Conservation (phyloP, 2,329 filamentous ascomycete species). For the Fusarium chlamydosporum region DNA sequence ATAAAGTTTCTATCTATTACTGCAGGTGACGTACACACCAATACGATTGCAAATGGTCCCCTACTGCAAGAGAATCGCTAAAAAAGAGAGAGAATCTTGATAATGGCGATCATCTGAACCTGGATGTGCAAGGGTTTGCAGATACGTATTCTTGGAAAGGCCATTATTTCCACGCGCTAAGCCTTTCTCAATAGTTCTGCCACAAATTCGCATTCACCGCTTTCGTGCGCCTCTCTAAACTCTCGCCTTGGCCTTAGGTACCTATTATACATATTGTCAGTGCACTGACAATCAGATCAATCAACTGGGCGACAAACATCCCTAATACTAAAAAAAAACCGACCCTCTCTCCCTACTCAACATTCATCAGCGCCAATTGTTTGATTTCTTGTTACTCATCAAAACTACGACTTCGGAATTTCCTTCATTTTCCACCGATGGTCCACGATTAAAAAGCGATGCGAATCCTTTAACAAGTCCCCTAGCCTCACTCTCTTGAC, state of each 20-base stretch:
- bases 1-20: neutral
- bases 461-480: conserved; percentile 37
- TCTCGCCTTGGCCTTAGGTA: conserved; percentile 21
- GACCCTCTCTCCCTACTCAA: conserved; percentile 6
- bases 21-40: conserved; percentile 30
- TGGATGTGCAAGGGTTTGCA: conserved; percentile 28
- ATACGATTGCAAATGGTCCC: conserved; percentile 17
- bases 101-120: conserved; percentile 27
- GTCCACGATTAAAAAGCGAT: conserved; percentile 30
- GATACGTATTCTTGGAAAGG: conserved; percentile 24
- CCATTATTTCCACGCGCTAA: neutral
- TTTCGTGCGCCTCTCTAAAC: conserved; percentile 33
- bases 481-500: conserved; percentile 38
- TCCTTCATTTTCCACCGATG: conserved; percentile 18
- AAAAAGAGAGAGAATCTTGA: conserved; percentile 29
- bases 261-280: conserved; percentile 10
- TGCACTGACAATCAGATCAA: conserved; percentile 25
- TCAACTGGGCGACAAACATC: conserved; percentile 28
- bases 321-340: conserved; percentile 13
- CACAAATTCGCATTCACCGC: conserved; percentile 44
- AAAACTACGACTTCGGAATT: neutral
- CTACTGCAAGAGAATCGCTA: conserved; percentile 20
- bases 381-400: neutral
- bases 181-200: conserved; percentile 41
- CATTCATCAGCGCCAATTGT: neutral